Evolutionary conservation across 192 early-diverging fungal species (phyloP).

Genomic region (Coemansia erecta): DNA sequence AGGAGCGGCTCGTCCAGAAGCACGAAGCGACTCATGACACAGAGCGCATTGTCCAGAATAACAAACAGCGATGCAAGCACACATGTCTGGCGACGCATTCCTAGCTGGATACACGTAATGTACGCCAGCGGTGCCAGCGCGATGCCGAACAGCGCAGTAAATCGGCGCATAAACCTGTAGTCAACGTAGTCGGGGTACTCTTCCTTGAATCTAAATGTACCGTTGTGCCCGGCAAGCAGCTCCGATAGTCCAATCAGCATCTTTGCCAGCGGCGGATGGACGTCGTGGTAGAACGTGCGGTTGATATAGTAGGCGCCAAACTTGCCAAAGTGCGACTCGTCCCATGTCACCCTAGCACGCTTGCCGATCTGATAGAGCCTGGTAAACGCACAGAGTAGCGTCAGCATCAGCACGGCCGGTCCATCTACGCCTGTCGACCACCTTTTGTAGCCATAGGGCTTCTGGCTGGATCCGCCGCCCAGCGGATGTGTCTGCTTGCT

Average conservation of each 20-base stretch:
- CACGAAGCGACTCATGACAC: slow-evolving; percentile 83
- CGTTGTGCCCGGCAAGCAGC: slow-evolving; percentile 80
- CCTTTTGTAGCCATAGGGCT: no score
- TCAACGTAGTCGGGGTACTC: slow-evolving; percentile 74
- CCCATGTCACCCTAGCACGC: slow-evolving; percentile 64
- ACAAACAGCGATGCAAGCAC: slow-evolving; percentile 74
- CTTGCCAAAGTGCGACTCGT: slow-evolving; percentile 97
- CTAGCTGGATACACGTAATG: slow-evolving; percentile 72
- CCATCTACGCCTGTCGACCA: no score
- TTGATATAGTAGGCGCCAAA: slow-evolving; percentile 94
- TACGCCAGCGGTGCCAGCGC: slow-evolving; percentile 87
- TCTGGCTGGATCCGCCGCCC: no score
- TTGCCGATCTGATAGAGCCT: slow-evolving; percentile 60
- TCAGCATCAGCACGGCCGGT: slow-evolving; percentile 7
- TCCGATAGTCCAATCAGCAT: slow-evolving; percentile 90
- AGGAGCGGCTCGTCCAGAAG: slow-evolving; percentile 93
- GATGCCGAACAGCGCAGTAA: slow-evolving; percentile 85
- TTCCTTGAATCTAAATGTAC: slow-evolving; percentile 81
- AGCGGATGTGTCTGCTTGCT: no score
- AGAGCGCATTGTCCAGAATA: slow-evolving; percentile 63
- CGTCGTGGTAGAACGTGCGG: slow-evolving; percentile 93
- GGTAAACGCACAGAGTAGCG: slow-evolving; percentile 14
- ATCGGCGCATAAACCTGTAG: slow-evolving; percentile 85
- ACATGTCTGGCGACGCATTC: slow-evolving; percentile 62
- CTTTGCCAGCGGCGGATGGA: slow-evolving; percentile 93